A percentile compares a stretch with the other conserved stretches of the same genome.
phyloP scores from a whole-genome alignment of 257 asterid genomes.

The Solanum acaule region DNA sequence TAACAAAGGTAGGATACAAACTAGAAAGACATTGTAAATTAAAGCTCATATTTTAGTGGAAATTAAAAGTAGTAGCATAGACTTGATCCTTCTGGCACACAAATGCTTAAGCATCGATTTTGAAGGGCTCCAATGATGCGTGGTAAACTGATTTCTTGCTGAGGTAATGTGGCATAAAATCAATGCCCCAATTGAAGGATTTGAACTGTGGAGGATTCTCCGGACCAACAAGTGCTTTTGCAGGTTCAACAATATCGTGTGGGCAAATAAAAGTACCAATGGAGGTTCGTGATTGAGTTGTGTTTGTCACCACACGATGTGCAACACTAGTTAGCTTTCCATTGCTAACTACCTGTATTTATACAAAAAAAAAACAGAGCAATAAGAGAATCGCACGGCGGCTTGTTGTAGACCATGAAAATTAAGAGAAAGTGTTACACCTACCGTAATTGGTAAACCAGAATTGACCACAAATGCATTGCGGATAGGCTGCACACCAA shows the following conservation, averaged over 20 bases:
- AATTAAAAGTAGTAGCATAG: not conserved
- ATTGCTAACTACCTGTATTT: not conserved
- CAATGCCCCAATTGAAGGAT: not conserved
- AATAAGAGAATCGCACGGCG: too few species aligned
- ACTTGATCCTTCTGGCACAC: not conserved
- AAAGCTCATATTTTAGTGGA: not conserved
- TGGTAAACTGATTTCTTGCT: not conserved
- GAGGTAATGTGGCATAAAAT: not conserved
- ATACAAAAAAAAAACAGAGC: too few species aligned
- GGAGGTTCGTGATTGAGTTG: not conserved
- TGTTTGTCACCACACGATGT: slow-evolving; percentile 7
- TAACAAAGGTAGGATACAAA: not conserved
- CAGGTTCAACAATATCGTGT: not conserved
- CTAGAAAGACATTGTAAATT: not conserved
- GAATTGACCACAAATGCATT: not conserved
- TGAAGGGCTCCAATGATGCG: not conserved
- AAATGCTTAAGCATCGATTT: not conserved
- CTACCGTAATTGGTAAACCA: not conserved
- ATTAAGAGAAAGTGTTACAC: too few species aligned
- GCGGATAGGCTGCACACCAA: not conserved
- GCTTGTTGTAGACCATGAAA: too few species aligned
- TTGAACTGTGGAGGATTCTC: not conserved
- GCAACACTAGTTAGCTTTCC: not conserved
- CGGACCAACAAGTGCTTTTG: not conserved
- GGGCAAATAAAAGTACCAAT: slow-evolving; percentile 1